Evolutionary conservation across 192 early-diverging fungal species (phyloP).

Genomic region (Gigaspora rosea): DNA sequence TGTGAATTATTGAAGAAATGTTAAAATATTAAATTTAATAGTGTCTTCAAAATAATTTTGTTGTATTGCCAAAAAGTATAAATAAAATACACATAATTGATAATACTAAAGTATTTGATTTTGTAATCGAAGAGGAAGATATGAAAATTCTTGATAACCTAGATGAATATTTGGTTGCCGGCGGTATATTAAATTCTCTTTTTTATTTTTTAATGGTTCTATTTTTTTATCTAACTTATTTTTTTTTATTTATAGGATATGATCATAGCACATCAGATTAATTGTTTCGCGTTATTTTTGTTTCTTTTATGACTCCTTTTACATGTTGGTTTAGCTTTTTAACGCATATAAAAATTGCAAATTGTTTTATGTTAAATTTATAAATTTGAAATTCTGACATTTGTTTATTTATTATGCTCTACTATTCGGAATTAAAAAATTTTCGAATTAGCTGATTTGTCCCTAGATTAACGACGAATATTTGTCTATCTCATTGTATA

Average conservation of each 20-base stretch:
- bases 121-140: conserved; percentile 54
- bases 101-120: conserved; percentile 63
- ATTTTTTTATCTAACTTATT: not conserved
- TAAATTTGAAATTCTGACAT: too few relatives aligned
- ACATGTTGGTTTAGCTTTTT: too few relatives aligned
- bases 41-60: conserved; percentile 55
- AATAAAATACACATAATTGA: conserved; percentile 51
- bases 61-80: conserved; percentile 60
- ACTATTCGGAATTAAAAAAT: too few relatives aligned
- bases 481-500: too few relatives aligned
- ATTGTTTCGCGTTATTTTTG: too few relatives aligned
- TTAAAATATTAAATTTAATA: not conserved
- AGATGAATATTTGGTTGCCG: conserved; percentile 47
- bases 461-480: too few relatives aligned
- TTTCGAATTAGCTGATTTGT: too few relatives aligned
- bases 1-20: not conserved
- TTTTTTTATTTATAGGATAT: conserved; percentile 36
- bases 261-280: conserved; percentile 35
- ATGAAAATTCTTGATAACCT: conserved; percentile 57
- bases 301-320: too few relatives aligned
- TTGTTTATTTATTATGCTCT: too few relatives aligned
- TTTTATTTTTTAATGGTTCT: not conserved
- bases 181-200: too few relatives aligned
- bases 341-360: too few relatives aligned
- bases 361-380: too few relatives aligned